Evolutionary conservation across 2,329 filamentous ascomycete species (phyloP).

Genomic region (Nemania diffusa): DNA sequence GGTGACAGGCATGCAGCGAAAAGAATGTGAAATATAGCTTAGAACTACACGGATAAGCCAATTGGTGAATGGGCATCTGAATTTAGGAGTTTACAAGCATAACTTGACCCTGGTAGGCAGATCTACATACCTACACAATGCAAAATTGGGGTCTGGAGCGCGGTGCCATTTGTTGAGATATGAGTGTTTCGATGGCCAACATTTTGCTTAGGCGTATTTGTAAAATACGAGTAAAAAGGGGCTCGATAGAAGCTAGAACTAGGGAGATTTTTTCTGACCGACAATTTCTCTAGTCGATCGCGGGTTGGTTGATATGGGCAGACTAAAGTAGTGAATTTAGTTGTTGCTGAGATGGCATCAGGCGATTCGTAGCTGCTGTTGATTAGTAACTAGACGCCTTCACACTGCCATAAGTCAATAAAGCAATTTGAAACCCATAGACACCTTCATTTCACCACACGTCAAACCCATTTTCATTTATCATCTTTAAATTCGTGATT

Average conservation of each 20-base stretch:
- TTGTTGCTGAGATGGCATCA: background rate
- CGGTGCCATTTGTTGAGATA: background rate
- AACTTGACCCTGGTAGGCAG: no score
- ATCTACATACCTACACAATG: no score
- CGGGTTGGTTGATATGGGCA: background rate
- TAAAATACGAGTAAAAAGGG: background rate
- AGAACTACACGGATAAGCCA: no score
- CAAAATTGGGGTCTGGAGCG: background rate
- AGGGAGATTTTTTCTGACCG: background rate
- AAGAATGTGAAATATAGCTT: no score
- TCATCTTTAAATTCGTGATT: constrained; percentile 40
- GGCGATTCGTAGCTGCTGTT: background rate
- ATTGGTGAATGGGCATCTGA: no score
- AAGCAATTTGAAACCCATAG: constrained; percentile 12
- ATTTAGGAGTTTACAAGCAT: no score
- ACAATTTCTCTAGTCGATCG: background rate
- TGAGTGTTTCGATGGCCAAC: background rate
- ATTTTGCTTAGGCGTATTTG: background rate
- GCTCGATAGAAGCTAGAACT: background rate
- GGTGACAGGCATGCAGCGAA: no score
- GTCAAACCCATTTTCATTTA: constrained; percentile 23
- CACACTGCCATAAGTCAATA: constrained; percentile 14
- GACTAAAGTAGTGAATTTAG: constrained; percentile 4
- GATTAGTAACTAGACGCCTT: constrained; percentile 15
- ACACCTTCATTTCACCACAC: constrained; percentile 28